phyloP scores from a whole-genome alignment of 129 eudicot genomes.

The Glebionis coronaria region DNA sequence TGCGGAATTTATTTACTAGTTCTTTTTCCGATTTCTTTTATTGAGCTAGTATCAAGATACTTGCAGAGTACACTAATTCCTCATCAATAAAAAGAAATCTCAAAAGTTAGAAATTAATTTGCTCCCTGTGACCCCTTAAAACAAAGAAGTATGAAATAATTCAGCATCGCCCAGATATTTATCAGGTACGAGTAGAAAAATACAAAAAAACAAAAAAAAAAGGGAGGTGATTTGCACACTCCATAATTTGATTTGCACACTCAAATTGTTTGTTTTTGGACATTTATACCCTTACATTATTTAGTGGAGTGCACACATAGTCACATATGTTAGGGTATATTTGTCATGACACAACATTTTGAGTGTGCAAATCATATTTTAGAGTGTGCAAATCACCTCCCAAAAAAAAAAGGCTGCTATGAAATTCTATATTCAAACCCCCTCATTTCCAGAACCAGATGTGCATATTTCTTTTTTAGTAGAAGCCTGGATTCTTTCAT shows the following conservation, averaged over 20 bases:
- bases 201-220: too few relatives aligned
- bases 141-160: neutral
- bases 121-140: too few relatives aligned
- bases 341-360: too few relatives aligned
- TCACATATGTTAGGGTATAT: too few relatives aligned
- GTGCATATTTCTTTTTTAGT: neutral
- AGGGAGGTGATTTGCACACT: too few relatives aligned
- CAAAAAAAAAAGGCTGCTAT: neutral
- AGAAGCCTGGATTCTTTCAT: neutral
- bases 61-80: neutral
- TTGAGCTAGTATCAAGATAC: neutral
- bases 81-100: neutral
- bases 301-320: too few relatives aligned
- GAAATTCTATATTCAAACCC: neutral
- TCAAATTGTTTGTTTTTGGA: too few relatives aligned
- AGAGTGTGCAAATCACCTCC: too few relatives aligned
- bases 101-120: neutral
- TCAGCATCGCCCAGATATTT: constrained; percentile 8
- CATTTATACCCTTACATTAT: too few relatives aligned
- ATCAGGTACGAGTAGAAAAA: too few relatives aligned
- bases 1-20: neutral
- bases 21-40: neutral
- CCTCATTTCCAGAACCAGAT: neutral
- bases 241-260: too few relatives aligned
- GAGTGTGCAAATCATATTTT: too few relatives aligned